These are phyloP conservation scores for Podila epigama DNA, from an alignment of 192 early-diverging fungal species.

Conservation along the genomic window DNA sequence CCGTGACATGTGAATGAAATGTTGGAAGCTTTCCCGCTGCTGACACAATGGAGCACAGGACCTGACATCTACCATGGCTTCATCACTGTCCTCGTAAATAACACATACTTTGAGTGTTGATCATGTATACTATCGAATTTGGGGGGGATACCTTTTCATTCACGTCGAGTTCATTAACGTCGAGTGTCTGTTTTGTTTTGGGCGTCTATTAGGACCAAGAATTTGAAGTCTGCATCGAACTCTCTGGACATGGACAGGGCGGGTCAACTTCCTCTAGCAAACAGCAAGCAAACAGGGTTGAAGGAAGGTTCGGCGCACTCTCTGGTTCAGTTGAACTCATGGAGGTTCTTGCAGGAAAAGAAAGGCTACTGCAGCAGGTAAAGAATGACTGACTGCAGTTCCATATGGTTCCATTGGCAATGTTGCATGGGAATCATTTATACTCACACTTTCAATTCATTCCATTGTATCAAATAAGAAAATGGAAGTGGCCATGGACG, in stretches of 20 bases:
- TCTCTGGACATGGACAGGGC: neutral
- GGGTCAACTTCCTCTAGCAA: too few species aligned
- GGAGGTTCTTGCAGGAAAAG: constrained; percentile 29
- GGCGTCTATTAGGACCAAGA: constrained; percentile 46
- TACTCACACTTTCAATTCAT: neutral
- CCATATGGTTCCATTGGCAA: neutral
- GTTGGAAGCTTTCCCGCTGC: constrained; percentile 36
- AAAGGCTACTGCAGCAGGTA: constrained; percentile 37
- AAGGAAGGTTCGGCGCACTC: constrained; percentile 7
- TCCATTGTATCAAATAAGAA: constrained; percentile 5
- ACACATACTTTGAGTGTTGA: neutral
- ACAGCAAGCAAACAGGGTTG: neutral
- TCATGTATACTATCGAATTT: neutral
- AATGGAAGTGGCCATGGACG: constrained; percentile 27
- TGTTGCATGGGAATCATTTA: neutral
- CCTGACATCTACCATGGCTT: constrained; percentile 38
- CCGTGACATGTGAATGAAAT: neutral
- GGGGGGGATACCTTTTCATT: neutral
- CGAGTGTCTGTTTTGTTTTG: too few species aligned
- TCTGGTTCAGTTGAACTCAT: constrained; percentile 27
- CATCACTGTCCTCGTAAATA: constrained; percentile 26
- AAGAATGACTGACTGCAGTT: neutral
- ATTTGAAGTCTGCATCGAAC: constrained; percentile 30
- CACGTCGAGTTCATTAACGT: too few species aligned
- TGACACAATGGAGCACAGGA: constrained; percentile 29